Evolutionary conservation across 2,329 filamentous ascomycete genomes (phyloP), one percentile per base, ranked within the genome.

Genomic region (Cordyceps farinosa): DNA sequence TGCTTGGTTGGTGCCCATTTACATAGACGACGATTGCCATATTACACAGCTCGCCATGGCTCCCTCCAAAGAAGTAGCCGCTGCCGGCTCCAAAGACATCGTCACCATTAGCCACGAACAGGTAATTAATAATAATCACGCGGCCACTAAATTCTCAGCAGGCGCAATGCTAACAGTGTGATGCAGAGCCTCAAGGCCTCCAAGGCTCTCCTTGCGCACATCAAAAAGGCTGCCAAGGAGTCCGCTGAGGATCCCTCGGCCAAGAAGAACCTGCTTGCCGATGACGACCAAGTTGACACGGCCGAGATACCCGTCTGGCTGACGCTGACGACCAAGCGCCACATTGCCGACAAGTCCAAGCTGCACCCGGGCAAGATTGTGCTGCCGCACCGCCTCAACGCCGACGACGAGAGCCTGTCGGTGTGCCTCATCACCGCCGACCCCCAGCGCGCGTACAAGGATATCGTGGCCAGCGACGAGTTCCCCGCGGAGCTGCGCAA

Each of bases 361-460:
- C 82, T 97, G 68, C 94, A 96, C 81, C 92, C 93, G 34, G 84
- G 85, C 75, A 96, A 94, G 78, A 91, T 97, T 71, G 70, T 82
- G 68, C 81, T 96, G 60, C 91, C 92, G 54, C 88, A 96, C 77
- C 82, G 90, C 10, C 84, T 96, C 66, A 88, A 84, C 67, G 68
- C 50, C 56, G 40, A 51, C 48, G 84, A 87, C 67, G 78, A 84
- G 63, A 84, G 84, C 62, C 79, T 87, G 63, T 89, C 87, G 69
- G 85, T 97, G 76, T 97, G 93, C 78, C 82, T 97, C 65, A 96
- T 97, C 76, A 91, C 89, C 62, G 91, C 92, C 69, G 84, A 87
- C 71, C 86, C 86, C 30, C 92, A 97, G 82, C 87, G 92, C 67
- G 84, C 87, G 61, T 96, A 95, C 84, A 98, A 98, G 81, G 89